Percentiles rank a stretch among this genome's conserved stretches.
phyloP scores from a whole-genome alignment of 2,329 filamentous ascomycete species.

The Cladosporium halotolerans region DNA sequence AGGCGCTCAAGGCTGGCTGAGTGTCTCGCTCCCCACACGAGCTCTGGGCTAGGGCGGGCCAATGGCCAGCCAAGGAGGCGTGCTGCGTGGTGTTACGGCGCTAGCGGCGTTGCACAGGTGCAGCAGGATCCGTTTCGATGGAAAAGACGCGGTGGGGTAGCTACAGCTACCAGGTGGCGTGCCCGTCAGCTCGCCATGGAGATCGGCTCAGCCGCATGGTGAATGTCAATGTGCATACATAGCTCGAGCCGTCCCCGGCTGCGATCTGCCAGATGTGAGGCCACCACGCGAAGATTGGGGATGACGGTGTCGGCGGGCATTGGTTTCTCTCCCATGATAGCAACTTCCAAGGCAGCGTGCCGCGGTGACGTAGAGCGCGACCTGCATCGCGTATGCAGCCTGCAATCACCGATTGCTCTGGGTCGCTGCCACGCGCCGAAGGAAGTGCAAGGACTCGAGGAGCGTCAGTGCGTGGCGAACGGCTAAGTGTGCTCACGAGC shows the following conservation, averaged over 20 bases:
- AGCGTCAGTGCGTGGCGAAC: constrained; percentile 6
- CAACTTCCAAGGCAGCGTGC: neutral
- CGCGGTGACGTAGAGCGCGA: constrained; percentile 1
- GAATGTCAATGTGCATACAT: constrained; percentile 5
- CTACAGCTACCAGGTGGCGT: neutral
- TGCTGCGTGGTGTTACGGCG: constrained; percentile 8
- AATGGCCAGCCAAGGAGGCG: constrained; percentile 2
- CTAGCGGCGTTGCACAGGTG: constrained; percentile 10
- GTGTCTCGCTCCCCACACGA: constrained; percentile 2
- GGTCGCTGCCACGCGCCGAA: constrained; percentile 11
- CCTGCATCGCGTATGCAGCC: neutral
- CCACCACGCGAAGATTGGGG: too few species aligned
- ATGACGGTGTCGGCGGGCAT: too few species aligned
- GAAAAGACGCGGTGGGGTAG: constrained; percentile 7
- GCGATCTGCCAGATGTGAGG: neutral
- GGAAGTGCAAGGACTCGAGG: constrained; percentile 5
- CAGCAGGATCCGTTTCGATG: constrained; percentile 6
- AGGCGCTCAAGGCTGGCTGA: neutral
- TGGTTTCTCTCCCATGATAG: too few species aligned
- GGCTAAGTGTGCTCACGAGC: constrained; percentile 8
- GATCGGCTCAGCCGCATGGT: constrained; percentile 4
- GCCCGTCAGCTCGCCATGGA: neutral
- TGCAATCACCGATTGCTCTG: constrained; percentile 11
- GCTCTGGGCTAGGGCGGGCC: neutral
- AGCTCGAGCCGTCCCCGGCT: neutral